Evolutionary conservation across 441 rosid species (phyloP), one percentile per base, ranked within the genome.

Genomic region (Gossypium gossypioides): DNA sequence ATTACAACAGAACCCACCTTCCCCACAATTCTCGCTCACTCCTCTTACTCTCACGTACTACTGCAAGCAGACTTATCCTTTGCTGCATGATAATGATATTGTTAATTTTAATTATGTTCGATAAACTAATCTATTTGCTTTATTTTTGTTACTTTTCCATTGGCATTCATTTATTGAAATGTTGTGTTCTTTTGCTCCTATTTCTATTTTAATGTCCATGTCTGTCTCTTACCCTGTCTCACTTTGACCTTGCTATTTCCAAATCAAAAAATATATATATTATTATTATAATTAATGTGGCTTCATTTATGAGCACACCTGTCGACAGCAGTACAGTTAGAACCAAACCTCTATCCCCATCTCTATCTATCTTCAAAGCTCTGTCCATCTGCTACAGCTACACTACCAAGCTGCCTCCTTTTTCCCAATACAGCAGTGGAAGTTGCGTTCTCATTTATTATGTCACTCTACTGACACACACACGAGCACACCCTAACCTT

Each of bases 21-120:
- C 60, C 60, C 60, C 60, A 19, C 59, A 55, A 55, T 5, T 15
- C 18, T 4, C 69, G 63, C 74, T 75, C 77, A 68, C 58, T 12
- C 62, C 74, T 72, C 78, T 57, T 88, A 84, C 90, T 46, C 88
- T 88, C 80, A 25, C 13, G 48, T 27, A 3, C 32, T 27, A 27
- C 32, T 27, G 5, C 32, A 27, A 27, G 32, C 32, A 27, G 6
- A 4, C 32, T 3, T 27, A 27, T 4, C 32, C 32, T 0, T 27
- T 4, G 32, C 32, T 27, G 32, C 32, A 27, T 27, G 29, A 25
- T 25, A 25, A 25, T 25, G 29, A 25, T 25, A 25, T 25, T 25
- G 32, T 27, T 27, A 27, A 27, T 27, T 27, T 27, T 27, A 27
- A 27, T 3, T 27, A 27, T 4, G 32, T 4, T 27, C 32, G 0